These are phyloP conservation scores for Blepharisma stoltei DNA, from an alignment of 73 alveolate species.

Conservation along the genomic window DNA sequence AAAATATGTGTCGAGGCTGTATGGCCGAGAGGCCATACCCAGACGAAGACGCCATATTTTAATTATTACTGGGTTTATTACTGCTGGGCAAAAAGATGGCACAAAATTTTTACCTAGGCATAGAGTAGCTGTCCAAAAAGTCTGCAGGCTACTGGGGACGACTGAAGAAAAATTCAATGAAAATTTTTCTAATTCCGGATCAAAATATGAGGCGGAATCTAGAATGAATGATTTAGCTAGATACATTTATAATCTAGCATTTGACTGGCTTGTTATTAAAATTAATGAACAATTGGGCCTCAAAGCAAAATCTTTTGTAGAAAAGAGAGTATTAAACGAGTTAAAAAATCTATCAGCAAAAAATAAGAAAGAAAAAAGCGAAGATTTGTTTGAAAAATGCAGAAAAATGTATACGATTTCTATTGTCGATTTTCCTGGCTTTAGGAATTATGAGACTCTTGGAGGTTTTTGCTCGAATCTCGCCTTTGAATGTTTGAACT, in stretches of 20 bases:
- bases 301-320: neutral
- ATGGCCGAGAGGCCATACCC: too few relatives aligned
- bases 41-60: too few relatives aligned
- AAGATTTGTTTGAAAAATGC: neutral
- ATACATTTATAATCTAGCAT: neutral
- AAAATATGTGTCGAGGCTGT: too few relatives aligned
- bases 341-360: neutral
- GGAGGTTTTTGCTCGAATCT: slow-evolving; percentile 17
- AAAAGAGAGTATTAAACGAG: neutral
- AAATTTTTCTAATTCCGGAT: neutral
- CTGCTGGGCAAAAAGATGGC: neutral
- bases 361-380: neutral
- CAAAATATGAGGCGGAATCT: neutral
- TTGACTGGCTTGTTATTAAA: slow-evolving; percentile 13
- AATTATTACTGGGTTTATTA: neutral
- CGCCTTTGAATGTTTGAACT: slow-evolving; percentile 16
- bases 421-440: slow-evolving; percentile 23
- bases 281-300: neutral
- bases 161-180: neutral
- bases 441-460: neutral
- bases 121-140: slow-evolving; percentile 7
- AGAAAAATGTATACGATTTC: neutral
- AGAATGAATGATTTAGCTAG: slow-evolving; percentile 12
- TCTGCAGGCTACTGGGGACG: neutral
- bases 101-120: neutral